A percentile compares a stretch with the other conserved stretches of the same genome.
phyloP scores from a whole-genome alignment of 108 stramenopile genomes.

The Nitzschia inconspicua region DNA sequence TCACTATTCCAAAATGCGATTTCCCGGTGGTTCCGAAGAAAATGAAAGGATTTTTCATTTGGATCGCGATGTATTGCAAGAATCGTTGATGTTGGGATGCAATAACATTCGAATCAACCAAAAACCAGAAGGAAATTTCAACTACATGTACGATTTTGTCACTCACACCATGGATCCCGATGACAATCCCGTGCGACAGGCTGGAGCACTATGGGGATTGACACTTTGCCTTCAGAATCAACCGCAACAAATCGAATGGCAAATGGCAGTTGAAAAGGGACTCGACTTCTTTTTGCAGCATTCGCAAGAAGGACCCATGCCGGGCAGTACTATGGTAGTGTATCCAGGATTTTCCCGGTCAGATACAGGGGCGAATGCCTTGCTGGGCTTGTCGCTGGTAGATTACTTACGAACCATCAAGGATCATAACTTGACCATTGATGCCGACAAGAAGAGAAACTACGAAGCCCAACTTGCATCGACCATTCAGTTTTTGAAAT shows the following conservation, averaged over 20 bases:
- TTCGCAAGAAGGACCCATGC: neutral
- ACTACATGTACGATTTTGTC: constrained; percentile 9
- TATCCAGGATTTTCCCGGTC: neutral
- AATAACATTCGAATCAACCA: neutral
- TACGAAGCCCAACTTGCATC: no score
- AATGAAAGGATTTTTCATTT: no score
- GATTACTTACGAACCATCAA: constrained; percentile 8
- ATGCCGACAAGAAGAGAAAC: neutral
- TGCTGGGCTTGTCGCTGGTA: neutral
- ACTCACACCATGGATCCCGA: neutral
- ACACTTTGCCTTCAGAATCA: neutral
- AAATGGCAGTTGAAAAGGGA: neutral
- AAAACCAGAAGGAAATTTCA: neutral
- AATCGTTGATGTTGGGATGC: constrained; percentile 3
- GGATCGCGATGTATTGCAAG: neutral
- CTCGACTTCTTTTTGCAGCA: neutral
- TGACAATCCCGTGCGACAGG: constrained; percentile 2
- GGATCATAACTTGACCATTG: no score
- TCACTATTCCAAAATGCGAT: no score
- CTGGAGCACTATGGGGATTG: constrained; percentile 1
- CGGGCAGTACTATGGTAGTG: neutral
- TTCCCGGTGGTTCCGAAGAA: no score
- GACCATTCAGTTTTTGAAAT: no score
- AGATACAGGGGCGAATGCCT: constrained; percentile 1
- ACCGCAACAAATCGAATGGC: neutral